A percentile compares a stretch with the other conserved stretches of the same genome.
These are phyloP conservation scores for Rhynchospora breviuscula DNA, from an alignment of 176 grass and related monocot species.

Conservation along the genomic window DNA sequence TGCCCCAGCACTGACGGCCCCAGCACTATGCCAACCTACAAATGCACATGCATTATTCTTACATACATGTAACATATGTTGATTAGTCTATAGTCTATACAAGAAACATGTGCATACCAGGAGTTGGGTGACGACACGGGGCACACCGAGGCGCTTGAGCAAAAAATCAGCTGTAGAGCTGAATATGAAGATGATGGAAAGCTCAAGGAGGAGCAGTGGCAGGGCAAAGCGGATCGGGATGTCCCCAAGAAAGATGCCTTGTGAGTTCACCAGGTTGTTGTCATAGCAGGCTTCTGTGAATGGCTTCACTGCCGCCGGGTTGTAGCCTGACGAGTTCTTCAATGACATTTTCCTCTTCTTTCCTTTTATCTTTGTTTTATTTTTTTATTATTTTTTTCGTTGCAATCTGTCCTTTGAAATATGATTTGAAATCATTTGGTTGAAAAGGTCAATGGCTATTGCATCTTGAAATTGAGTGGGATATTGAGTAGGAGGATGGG, in stretches of 20 bases:
- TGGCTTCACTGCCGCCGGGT: constrained; percentile 45
- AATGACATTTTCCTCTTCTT: background rate
- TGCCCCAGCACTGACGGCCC: constrained; percentile 45
- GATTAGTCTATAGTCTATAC: background rate
- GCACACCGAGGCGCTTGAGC: constrained; percentile 44
- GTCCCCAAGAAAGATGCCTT: constrained; percentile 72
- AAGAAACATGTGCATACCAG: constrained; percentile 23
- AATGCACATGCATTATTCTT: background rate
- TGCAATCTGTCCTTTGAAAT: background rate
- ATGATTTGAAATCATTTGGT: background rate
- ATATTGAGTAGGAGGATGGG: background rate
- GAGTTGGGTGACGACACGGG: constrained; percentile 54
- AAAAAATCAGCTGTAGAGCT: constrained; percentile 30
- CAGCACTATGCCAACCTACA: constrained; percentile 47
- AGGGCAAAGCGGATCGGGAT: constrained; percentile 50
- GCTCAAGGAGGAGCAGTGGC: constrained; percentile 53
- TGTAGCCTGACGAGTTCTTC: background rate
- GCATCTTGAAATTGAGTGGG: background rate
- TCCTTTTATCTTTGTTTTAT: background rate
- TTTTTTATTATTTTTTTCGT: background rate
- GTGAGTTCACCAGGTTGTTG: constrained; percentile 67
- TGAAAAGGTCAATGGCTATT: background rate
- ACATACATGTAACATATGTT: no score
- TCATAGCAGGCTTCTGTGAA: constrained; percentile 53
- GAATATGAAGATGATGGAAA: constrained; percentile 59